Conservation (phyloP, 176 grass and related monocot species). For the Eremochloa ophiuroides region DNA sequence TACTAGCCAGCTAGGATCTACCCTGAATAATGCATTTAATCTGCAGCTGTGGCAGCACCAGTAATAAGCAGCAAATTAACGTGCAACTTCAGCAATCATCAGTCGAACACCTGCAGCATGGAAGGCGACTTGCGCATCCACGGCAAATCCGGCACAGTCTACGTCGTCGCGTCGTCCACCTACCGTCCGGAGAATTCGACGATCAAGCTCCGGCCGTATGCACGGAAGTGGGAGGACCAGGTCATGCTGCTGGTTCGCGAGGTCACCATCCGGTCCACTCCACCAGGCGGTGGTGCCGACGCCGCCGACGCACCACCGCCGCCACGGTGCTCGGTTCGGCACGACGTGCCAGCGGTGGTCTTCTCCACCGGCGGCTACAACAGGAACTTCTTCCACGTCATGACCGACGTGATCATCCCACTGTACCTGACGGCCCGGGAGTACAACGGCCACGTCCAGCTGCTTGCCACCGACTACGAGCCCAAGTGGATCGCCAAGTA, state of each 20-base stretch:
- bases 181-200: conserved; percentile 18
- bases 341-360: conserved; percentile 47
- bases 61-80: conserved; percentile 10
- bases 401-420: conserved; percentile 60
- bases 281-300: neutral
- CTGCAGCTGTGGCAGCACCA: neutral
- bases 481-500: conserved; percentile 37
- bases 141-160: conserved; percentile 31
- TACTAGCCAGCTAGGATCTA: too few species aligned
- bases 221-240: conserved; percentile 36
- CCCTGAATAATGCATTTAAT: neutral
- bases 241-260: conserved; percentile 34
- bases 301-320: neutral
- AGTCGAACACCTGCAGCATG: conserved; percentile 44
- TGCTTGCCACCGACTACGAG: conserved; percentile 40
- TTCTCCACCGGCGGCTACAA: conserved; percentile 57
- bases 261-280: conserved; percentile 6
- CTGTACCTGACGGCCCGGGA: conserved; percentile 50
- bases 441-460: conserved; percentile 47
- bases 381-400: conserved; percentile 56
- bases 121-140: conserved; percentile 58
- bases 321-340: conserved; percentile 27
- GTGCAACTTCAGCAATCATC: conserved; percentile 39
- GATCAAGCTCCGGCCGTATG: conserved; percentile 45
- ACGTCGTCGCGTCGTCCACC: conserved; percentile 24